Percentiles rank a stretch among this genome's conserved stretches.
phyloP scores from a whole-genome alignment of 2,329 filamentous ascomycete species.

The Colletotrichum agaves region DNA sequence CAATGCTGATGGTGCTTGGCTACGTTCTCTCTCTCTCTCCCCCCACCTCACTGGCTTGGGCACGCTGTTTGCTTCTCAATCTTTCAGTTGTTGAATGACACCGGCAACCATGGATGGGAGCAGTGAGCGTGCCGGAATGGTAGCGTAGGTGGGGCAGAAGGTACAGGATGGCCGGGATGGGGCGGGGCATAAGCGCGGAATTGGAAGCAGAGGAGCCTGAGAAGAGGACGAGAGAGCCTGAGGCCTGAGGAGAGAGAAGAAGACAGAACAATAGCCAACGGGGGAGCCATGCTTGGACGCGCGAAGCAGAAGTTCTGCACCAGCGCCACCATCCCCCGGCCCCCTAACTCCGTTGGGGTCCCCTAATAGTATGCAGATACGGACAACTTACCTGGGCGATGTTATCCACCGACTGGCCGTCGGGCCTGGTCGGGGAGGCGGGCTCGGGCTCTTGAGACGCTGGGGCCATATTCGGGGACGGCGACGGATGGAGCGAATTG shows the following conservation, averaged over 20 bases:
- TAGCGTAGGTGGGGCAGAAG: not conserved
- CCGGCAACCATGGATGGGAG: constrained; percentile 1
- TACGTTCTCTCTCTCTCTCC: not conserved
- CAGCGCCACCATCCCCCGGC: constrained; percentile 8
- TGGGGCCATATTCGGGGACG: constrained; percentile 36
- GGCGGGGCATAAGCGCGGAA: constrained; percentile 18
- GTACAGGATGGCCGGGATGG: not conserved
- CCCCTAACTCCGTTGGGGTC: constrained; percentile 21
- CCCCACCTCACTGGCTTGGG: not conserved
- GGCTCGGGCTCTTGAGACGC: constrained; percentile 32
- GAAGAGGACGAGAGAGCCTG: not conserved
- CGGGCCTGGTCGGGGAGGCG: constrained; percentile 35
- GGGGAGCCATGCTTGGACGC: constrained; percentile 11
- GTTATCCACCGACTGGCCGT: constrained; percentile 34
- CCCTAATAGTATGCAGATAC: constrained; percentile 24
- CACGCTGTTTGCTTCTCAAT: not conserved
- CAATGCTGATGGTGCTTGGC: not conserved
- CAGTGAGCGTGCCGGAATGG: constrained; percentile 2
- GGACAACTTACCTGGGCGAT: constrained; percentile 36
- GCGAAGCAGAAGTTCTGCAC: constrained; percentile 19
- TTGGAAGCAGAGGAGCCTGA: not conserved
- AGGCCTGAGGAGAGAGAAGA: not conserved
- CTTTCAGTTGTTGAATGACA: not conserved
- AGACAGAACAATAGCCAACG: not conserved
- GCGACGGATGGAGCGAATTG: constrained; percentile 28